Percentiles rank a stretch among this genome's conserved stretches.
Conservation (phyloP, 176 grass and related monocot genomes). For the Lolium rigidum region DNA sequence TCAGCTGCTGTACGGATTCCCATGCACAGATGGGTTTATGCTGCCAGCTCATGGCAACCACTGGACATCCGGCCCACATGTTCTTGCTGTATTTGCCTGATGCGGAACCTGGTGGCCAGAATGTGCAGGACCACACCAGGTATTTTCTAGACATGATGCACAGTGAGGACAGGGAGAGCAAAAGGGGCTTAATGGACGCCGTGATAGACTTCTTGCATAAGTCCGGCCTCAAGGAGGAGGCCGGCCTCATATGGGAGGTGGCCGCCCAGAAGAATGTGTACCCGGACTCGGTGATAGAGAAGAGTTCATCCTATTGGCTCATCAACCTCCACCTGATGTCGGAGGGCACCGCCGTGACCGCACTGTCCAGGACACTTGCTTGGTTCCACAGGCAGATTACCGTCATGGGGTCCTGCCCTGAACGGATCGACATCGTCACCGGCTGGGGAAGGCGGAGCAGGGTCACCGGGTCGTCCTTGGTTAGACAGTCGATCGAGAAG, state of each 20-base stretch:
- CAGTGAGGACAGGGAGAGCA: constrained; percentile 93
- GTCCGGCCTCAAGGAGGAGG: constrained; percentile 90
- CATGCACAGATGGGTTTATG: constrained; percentile 63
- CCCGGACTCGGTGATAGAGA: constrained; percentile 85
- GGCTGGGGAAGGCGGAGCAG: constrained; percentile 96
- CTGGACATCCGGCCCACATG: constrained; percentile 85
- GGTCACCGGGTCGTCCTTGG: constrained; percentile 79
- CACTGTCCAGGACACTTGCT: constrained; percentile 79
- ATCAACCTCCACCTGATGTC: constrained; percentile 98
- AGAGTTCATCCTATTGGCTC: constrained; percentile 76
- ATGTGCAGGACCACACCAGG: constrained; percentile 67
- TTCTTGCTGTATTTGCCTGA: constrained; percentile 87
- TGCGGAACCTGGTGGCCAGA: constrained; percentile 79
- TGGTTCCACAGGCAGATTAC: constrained; percentile 88
- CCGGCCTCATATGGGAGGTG: constrained; percentile 93
- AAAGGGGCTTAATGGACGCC: constrained; percentile 88
- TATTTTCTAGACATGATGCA: constrained; percentile 94
- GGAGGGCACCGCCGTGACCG: constrained; percentile 86
- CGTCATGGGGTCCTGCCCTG: constrained; percentile 50
- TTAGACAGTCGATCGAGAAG: constrained; percentile 79
- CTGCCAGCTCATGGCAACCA: constrained; percentile 84
- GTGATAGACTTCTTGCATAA: constrained; percentile 92
- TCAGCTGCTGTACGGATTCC: constrained; percentile 77
- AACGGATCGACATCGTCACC: constrained; percentile 88
- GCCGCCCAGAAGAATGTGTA: constrained; percentile 91